A percentile compares a stretch with the other conserved stretches of the same genome.
phyloP scores from a whole-genome alignment of 2,329 filamentous ascomycete species.

The Diplodia mutila region DNA sequence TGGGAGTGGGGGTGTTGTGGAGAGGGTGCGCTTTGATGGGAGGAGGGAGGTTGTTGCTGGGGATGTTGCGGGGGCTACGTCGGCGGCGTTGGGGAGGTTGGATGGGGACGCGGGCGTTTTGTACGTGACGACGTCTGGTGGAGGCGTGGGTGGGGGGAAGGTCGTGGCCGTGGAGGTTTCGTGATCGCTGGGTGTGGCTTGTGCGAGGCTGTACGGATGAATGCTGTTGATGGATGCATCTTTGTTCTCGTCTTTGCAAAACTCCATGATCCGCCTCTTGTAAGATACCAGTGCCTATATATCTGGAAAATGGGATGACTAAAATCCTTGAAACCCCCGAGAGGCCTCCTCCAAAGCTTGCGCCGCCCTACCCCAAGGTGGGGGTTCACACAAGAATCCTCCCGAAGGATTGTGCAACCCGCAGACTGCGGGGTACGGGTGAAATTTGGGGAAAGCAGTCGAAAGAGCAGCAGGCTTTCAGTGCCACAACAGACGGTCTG shows the following conservation, averaged over 20 bases:
- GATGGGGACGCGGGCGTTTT: conserved; percentile 28
- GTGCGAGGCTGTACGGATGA: background rate
- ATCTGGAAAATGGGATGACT: too few relatives aligned
- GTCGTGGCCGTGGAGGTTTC: background rate
- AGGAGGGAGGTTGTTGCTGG: conserved; percentile 24
- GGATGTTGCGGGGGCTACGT: conserved; percentile 30
- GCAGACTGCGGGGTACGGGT: background rate
- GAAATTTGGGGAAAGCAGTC: background rate
- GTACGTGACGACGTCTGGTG: conserved; percentile 29
- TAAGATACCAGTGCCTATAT: too few relatives aligned
- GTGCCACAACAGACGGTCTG: background rate
- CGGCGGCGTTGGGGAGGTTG: conserved; percentile 29
- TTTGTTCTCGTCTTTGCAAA: too few relatives aligned
- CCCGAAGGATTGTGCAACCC: background rate
- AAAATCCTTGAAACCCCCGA: too few relatives aligned
- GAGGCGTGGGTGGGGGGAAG: background rate
- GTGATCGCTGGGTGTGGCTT: background rate
- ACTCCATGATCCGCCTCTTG: too few relatives aligned
- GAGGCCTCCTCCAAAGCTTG: background rate
- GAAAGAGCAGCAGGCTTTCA: background rate
- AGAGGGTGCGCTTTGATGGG: conserved; percentile 28
- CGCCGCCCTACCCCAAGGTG: background rate
- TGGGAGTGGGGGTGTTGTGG: background rate
- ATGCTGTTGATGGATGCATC: background rate
- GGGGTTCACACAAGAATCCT: background rate